These are phyloP conservation scores for Citrus mangshanensis DNA, from an alignment of 345 rosid species.

Conservation along the genomic window DNA sequence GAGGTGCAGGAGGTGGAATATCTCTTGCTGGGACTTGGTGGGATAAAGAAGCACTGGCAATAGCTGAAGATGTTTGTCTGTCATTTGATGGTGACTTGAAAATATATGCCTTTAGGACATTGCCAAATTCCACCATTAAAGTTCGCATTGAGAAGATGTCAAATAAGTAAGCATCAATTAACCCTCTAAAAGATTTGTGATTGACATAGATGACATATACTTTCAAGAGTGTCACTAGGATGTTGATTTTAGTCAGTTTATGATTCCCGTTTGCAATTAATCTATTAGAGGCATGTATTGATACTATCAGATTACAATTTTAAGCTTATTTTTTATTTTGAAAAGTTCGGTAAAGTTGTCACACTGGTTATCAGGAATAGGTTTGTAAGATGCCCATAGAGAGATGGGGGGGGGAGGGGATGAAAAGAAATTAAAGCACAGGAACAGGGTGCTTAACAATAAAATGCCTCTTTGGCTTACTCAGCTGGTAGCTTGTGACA, in stretches of 20 bases:
- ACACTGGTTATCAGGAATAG: not conserved
- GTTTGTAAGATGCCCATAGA: not conserved
- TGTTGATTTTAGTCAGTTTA: not conserved
- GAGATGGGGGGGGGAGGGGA: no score
- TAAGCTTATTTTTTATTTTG: not conserved
- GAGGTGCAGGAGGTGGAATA: constrained; percentile 83
- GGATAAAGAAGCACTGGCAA: constrained; percentile 75
- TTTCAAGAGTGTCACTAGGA: not conserved
- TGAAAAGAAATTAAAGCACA: not conserved
- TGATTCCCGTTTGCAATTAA: not conserved
- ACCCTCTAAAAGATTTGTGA: not conserved
- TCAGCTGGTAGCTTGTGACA: constrained; percentile 15
- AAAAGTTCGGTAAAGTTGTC: not conserved
- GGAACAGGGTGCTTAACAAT: not conserved
- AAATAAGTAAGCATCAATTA: constrained; percentile 46
- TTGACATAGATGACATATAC: not conserved
- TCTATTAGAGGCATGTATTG: not conserved
- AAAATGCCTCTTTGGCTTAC: constrained; percentile 13
- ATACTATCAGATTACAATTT: not conserved
- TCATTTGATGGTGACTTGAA: constrained; percentile 67
- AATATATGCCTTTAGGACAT: constrained; percentile 77
- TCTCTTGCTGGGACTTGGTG: constrained; percentile 78
- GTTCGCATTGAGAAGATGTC: constrained; percentile 82
- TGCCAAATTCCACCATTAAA: constrained; percentile 58
- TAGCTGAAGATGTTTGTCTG: constrained; percentile 55